Evolutionary conservation across 352 stramenopile genomes (phyloP).

Genomic region (Blastocystis sp.): DNA sequence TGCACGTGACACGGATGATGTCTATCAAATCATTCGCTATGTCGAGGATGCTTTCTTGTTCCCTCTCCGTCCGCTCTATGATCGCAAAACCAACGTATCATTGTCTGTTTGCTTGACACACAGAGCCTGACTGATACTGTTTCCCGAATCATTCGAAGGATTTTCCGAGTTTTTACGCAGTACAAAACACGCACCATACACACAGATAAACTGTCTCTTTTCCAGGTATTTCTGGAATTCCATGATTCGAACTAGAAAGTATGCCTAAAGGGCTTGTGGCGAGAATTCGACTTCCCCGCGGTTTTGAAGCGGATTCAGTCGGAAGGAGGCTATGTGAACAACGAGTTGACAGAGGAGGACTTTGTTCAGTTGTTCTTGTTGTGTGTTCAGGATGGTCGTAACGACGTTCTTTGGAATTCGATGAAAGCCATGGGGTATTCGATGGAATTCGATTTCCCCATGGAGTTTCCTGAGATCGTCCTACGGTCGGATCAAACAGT

Average conservation of each 20-base stretch:
- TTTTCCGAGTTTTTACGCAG: slow-evolving; percentile 38
- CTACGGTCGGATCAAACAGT: neutral
- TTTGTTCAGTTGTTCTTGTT: slow-evolving; percentile 7
- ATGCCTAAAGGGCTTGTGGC: neutral
- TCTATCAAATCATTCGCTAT: neutral
- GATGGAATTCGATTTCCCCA: neutral
- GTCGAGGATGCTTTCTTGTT: neutral
- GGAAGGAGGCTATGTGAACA: neutral
- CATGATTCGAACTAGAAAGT: neutral
- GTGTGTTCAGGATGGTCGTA: slow-evolving; percentile 6
- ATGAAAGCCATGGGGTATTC: neutral
- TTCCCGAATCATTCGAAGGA: neutral
- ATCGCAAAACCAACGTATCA: neutral
- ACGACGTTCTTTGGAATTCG: neutral
- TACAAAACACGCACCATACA: neutral
- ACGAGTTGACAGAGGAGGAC: slow-evolving; percentile 21
- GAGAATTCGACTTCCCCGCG: neutral
- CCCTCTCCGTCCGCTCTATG: neutral
- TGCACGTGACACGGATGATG: neutral
- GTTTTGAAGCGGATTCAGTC: neutral
- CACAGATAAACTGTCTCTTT: neutral
- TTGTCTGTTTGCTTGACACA: neutral
- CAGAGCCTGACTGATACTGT: neutral
- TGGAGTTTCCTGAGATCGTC: neutral
- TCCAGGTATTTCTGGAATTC: neutral